Evolutionary conservation across 1,284 basidiomycete genomes (phyloP).

Genomic region (Abortiporus biennis): DNA sequence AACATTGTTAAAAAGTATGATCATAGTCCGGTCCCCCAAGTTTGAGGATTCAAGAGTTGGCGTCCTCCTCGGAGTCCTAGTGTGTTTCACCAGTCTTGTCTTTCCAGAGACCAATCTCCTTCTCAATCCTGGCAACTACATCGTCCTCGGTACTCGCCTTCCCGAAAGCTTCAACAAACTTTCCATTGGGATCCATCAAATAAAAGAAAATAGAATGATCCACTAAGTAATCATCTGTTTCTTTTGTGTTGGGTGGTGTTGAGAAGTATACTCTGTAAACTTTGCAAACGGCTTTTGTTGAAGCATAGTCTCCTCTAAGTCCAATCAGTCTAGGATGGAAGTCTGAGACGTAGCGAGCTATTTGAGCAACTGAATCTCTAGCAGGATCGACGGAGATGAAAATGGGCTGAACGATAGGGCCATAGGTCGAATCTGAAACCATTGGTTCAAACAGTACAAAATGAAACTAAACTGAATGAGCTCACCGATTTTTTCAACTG

Average conservation of each 20-base stretch:
- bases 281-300: constrained; percentile 87
- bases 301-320: constrained; percentile 83
- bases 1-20: too few species aligned
- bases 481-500: constrained; percentile 75
- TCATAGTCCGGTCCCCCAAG: too few species aligned
- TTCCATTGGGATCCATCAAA: constrained; percentile 93
- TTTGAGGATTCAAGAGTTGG: too few species aligned
- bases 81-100: constrained; percentile 29
- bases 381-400: constrained; percentile 98
- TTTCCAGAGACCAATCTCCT: constrained; percentile 55
- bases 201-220: constrained; percentile 98
- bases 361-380: constrained; percentile 68
- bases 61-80: too few species aligned
- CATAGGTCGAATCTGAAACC: constrained; percentile 57
- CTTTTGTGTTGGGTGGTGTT: constrained; percentile 87
- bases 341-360: constrained; percentile 63
- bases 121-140: constrained; percentile 55
- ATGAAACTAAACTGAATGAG: constrained; percentile 9
- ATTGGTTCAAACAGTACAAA: not conserved
- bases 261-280: constrained; percentile 98
- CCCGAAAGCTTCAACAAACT: constrained; percentile 97
- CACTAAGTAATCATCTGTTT: constrained; percentile 90
- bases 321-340: constrained; percentile 92
- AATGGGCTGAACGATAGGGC: constrained; percentile 70
- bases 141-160: constrained; percentile 73